A percentile compares a stretch with the other conserved stretches of the same genome.
Evolutionary conservation across 2,329 filamentous ascomycete species (phyloP).

Genomic region (Sclerotinia spermophila): DNA sequence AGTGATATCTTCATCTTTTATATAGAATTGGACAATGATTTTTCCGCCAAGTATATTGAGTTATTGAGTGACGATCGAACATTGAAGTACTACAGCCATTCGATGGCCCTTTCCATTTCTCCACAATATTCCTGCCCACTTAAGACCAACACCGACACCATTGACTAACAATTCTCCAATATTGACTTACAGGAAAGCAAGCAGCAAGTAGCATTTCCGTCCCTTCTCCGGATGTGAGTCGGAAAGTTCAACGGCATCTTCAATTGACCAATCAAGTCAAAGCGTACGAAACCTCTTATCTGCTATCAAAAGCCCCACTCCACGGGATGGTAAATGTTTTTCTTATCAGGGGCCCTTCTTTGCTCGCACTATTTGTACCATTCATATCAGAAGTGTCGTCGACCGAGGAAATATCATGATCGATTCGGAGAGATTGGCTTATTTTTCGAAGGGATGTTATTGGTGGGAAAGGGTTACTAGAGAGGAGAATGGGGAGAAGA

Average conservation of each 20-base stretch:
- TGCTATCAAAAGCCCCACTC: background rate
- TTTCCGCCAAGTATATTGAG: background rate
- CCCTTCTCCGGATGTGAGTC: background rate
- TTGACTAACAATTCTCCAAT: background rate
- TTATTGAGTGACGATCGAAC: background rate
- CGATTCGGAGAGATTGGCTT: background rate
- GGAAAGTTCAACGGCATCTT: background rate
- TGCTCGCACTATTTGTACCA: background rate
- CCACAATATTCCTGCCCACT: background rate
- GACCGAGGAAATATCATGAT: slow-evolving; percentile 1
- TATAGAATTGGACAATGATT: background rate
- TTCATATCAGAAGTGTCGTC: background rate
- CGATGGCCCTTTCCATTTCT: background rate
- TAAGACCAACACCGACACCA: background rate
- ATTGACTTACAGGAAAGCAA: background rate
- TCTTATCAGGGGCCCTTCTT: background rate
- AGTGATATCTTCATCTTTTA: background rate
- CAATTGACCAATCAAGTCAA: background rate
- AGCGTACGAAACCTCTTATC: background rate
- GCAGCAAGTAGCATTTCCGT: background rate
- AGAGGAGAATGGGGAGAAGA: background rate
- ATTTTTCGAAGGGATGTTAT: background rate
- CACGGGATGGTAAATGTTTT: background rate
- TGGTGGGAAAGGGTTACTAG: background rate
- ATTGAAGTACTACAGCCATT: background rate